These are phyloP conservation scores for Alternaria longipes DNA, from an alignment of 2,329 filamentous ascomycete genomes.

Conservation along the genomic window DNA sequence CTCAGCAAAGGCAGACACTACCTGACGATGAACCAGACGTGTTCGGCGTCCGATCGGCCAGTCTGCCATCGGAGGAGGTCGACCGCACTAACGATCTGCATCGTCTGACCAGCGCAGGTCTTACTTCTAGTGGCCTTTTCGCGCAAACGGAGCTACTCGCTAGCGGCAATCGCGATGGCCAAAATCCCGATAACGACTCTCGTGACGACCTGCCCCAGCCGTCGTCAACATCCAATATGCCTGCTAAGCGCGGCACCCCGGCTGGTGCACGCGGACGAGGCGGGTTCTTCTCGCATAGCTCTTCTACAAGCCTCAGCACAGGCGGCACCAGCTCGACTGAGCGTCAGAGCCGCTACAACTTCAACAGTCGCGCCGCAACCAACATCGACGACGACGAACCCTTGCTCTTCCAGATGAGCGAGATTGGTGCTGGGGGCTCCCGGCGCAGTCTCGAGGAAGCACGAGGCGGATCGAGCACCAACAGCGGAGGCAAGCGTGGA, in stretches of 20 bases:
- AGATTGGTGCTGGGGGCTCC: slow-evolving; percentile 63
- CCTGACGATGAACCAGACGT: slow-evolving; percentile 69
- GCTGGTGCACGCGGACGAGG: slow-evolving; percentile 40
- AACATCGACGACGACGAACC: slow-evolving; percentile 71
- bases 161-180: slow-evolving; percentile 38
- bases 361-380: slow-evolving; percentile 52
- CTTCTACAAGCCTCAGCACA: slow-evolving; percentile 42
- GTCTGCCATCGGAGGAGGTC: slow-evolving; percentile 66
- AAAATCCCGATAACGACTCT: slow-evolving; percentile 30
- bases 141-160: slow-evolving; percentile 52
- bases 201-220: slow-evolving; percentile 40
- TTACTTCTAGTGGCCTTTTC: slow-evolving; percentile 71
- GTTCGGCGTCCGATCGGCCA: slow-evolving; percentile 71
- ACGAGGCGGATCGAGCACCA: slow-evolving; percentile 41
- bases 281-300: slow-evolving; percentile 43
- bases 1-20: slow-evolving; percentile 70
- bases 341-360: slow-evolving; percentile 55
- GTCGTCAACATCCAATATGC: slow-evolving; percentile 41
- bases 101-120: slow-evolving; percentile 56
- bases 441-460: slow-evolving; percentile 51
- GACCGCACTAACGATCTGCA: slow-evolving; percentile 58
- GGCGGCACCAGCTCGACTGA: slow-evolving; percentile 48
- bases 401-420: slow-evolving; percentile 76
- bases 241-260: slow-evolving; percentile 39
- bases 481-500: slow-evolving; percentile 38